phyloP scores from a whole-genome alignment of 148 eudicot species.

The Chenopodium album region DNA sequence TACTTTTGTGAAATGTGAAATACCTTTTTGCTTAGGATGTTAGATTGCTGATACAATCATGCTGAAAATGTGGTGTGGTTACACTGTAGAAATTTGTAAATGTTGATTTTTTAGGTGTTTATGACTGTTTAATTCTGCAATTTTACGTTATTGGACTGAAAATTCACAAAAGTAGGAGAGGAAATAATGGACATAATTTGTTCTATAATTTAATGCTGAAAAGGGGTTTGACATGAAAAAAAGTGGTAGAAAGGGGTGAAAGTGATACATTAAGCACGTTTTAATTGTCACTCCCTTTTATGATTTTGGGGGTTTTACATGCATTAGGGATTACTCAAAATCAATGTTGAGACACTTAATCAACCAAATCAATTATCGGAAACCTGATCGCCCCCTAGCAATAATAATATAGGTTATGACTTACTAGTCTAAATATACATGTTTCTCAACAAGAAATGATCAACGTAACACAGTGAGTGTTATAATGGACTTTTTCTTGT shows the following conservation, averaged over 20 bases:
- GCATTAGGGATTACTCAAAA: neutral
- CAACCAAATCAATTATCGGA: neutral
- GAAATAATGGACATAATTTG: neutral
- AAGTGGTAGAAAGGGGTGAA: neutral
- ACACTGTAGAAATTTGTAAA: neutral
- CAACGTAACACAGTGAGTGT: too few relatives aligned
- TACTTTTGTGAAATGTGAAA: too few relatives aligned
- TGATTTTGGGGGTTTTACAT: neutral
- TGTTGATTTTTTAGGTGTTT: neutral
- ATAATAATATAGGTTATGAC: neutral
- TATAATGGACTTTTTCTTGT: too few relatives aligned
- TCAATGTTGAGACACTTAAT: neutral
- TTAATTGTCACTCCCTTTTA: neutral
- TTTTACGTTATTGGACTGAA: neutral
- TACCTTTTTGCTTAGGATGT: too few relatives aligned
- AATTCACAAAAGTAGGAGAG: neutral
- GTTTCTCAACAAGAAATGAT: neutral
- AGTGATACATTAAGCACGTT: neutral
- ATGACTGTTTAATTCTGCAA: neutral
- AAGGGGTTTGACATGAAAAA: neutral
- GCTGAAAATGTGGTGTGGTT: neutral
- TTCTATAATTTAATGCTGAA: neutral
- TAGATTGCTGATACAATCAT: neutral
- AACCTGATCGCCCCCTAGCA: neutral
- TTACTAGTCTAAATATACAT: neutral